Conservation (phyloP, 768 basidiomycete species). For the Boletus subcaerulescens region DNA sequence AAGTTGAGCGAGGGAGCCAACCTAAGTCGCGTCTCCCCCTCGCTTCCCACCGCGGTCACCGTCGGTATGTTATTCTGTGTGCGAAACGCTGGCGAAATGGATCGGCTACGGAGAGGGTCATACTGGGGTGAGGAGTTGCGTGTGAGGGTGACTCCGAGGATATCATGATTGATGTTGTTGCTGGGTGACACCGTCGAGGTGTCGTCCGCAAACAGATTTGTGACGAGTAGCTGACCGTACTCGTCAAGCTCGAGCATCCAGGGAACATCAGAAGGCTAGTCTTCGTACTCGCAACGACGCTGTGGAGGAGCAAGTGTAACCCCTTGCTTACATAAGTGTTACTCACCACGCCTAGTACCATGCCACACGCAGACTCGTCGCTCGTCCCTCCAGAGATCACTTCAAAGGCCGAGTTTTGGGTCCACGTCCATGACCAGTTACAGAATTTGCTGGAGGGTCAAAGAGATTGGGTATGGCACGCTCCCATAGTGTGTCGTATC, state of each 20-base stretch:
- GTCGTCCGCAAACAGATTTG: conserved; percentile 12
- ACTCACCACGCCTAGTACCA: conserved; percentile 33
- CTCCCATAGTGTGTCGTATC: conserved; percentile 1
- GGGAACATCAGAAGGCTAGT: conserved; percentile 16
- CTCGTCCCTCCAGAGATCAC: conserved; percentile 66
- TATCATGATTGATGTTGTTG: neutral
- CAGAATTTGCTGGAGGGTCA: conserved; percentile 60
- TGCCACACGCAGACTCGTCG: conserved; percentile 85
- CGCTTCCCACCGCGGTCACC: neutral
- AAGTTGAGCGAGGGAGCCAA: neutral
- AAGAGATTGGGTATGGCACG: conserved; percentile 65
- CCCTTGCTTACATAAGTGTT: conserved; percentile 8
- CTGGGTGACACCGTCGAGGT: neutral
- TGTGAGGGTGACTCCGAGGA: neutral
- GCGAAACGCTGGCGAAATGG: conserved; percentile 4
- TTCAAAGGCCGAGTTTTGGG: conserved; percentile 79
- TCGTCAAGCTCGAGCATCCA: conserved; percentile 30
- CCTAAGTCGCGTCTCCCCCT: conserved; percentile 5
- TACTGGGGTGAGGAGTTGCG: neutral
- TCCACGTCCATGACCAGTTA: conserved; percentile 66
- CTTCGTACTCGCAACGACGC: neutral
- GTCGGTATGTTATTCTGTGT: neutral
- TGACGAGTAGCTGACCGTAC: conserved; percentile 23
- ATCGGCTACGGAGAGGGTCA: conserved; percentile 19
- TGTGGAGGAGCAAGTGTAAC: neutral